These are phyloP conservation scores for Hygrophoropsis aurantiaca DNA, from an alignment of 768 basidiomycete species.

Conservation along the genomic window DNA sequence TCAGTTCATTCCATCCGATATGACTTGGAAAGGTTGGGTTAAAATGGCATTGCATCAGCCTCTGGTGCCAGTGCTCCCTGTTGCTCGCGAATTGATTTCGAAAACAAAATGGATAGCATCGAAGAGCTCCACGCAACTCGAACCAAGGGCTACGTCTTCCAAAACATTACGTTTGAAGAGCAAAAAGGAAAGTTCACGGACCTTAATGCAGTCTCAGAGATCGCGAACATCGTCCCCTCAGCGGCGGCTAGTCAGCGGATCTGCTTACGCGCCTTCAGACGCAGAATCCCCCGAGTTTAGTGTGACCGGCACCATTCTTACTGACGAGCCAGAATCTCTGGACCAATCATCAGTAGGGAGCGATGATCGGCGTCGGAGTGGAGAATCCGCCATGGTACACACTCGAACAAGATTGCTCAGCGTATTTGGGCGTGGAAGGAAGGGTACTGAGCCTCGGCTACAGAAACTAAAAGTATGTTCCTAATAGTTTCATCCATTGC, in stretches of 20 bases:
- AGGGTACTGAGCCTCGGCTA: not conserved
- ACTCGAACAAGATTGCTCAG: constrained; percentile 30
- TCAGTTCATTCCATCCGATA: constrained; percentile 77
- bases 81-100: constrained; percentile 73
- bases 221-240: constrained; percentile 23
- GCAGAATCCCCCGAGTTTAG: not conserved
- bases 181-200: constrained; percentile 15
- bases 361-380: constrained; percentile 16
- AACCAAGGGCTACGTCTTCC: constrained; percentile 19
- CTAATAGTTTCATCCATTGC: too few relatives aligned
- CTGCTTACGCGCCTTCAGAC: not conserved
- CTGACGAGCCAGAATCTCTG: constrained; percentile 43
- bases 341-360: constrained; percentile 16
- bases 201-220: constrained; percentile 6
- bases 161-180: constrained; percentile 18
- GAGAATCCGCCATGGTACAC: constrained; percentile 10
- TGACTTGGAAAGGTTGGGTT: constrained; percentile 79
- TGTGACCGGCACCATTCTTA: constrained; percentile 32
- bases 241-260: constrained; percentile 4
- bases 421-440: constrained; percentile 25
- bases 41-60: constrained; percentile 84
- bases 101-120: constrained; percentile 71
- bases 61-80: constrained; percentile 72
- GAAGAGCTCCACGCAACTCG: constrained; percentile 29
- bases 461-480: too few relatives aligned